These are phyloP conservation scores for Pluteus cervinus DNA, from an alignment of 768 basidiomycete genomes.

Conservation along the genomic window DNA sequence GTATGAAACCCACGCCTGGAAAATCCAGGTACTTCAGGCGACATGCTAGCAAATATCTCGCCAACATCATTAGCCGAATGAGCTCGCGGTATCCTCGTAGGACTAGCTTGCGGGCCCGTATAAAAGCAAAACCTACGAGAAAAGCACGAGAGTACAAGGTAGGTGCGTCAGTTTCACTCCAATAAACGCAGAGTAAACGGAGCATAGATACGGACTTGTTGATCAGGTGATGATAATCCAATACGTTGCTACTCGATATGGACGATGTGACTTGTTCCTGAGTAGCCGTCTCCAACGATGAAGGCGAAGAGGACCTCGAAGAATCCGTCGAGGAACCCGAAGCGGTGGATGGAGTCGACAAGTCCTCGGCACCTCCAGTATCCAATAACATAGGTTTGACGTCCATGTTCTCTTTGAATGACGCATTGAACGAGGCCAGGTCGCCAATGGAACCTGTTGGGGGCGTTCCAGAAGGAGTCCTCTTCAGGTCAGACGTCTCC, in stretches of 20 bases:
- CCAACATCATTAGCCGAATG: constrained; percentile 52
- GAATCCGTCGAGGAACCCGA: constrained; percentile 29
- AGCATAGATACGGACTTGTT: too few relatives aligned
- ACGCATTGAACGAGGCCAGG: too few relatives aligned
- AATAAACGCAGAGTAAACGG: too few relatives aligned
- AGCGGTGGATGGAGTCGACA: constrained; percentile 1
- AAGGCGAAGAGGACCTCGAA: constrained; percentile 35
- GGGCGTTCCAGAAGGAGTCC: constrained; percentile 47
- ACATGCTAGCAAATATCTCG: constrained; percentile 34
- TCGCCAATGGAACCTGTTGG: too few relatives aligned
- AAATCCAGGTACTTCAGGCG: constrained; percentile 23
- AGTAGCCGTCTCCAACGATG: constrained; percentile 33
- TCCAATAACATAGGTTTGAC: too few relatives aligned
- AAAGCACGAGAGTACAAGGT: constrained; percentile 10
- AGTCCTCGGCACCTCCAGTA: constrained; percentile 8
- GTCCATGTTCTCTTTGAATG: too few relatives aligned
- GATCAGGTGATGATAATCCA: constrained; percentile 59
- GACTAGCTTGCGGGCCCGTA: constrained; percentile 43
- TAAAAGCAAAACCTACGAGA: constrained; percentile 78
- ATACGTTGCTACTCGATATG: too few relatives aligned
- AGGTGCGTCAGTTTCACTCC: background rate
- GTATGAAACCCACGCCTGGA: constrained; percentile 7
- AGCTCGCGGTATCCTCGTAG: constrained; percentile 23
- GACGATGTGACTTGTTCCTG: constrained; percentile 12
- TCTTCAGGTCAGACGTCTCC: constrained; percentile 24